Conservation (phyloP, 2,329 filamentous ascomycete species). For the Microdochium trichocladiopsis region DNA sequence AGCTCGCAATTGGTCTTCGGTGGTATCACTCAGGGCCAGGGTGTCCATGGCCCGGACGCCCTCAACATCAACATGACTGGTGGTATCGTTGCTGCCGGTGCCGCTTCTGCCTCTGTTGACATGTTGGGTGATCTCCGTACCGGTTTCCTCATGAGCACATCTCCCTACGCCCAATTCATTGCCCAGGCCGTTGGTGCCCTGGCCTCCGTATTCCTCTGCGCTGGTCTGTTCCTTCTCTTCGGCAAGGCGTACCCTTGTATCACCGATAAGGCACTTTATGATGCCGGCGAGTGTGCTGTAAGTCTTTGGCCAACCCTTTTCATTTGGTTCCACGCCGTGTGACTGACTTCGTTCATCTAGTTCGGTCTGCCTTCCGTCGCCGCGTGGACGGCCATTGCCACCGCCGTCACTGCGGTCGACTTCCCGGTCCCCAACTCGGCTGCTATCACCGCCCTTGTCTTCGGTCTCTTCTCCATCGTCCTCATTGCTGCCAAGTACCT, state of each 20-base stretch:
- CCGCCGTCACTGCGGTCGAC: background rate
- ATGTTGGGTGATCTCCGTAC: slow-evolving; percentile 41
- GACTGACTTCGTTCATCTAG: no score
- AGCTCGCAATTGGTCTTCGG: slow-evolving; percentile 44
- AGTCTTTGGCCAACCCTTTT: no score
- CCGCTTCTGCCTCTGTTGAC: slow-evolving; percentile 17
- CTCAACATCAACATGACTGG: slow-evolving; percentile 43
- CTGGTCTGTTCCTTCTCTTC: background rate
- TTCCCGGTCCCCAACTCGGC: background rate
- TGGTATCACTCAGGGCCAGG: slow-evolving; percentile 37
- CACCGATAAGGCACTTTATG: background rate
- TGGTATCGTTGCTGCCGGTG: slow-evolving; percentile 20
- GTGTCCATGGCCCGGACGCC: slow-evolving; percentile 30
- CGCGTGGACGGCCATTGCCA: background rate
- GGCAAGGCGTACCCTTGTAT: background rate
- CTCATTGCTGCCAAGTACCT: background rate
- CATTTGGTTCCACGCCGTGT: no score
- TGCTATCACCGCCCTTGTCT: background rate
- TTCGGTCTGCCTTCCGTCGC: background rate
- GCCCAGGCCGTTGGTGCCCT: background rate
- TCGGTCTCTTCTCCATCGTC: background rate
- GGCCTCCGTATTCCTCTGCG: background rate
- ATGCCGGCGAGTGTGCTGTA: background rate
- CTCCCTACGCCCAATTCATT: slow-evolving; percentile 23
- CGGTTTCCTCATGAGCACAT: slow-evolving; percentile 41